These are phyloP conservation scores for Dipteronia sinensis DNA, from an alignment of 345 rosid species.

Conservation along the genomic window DNA sequence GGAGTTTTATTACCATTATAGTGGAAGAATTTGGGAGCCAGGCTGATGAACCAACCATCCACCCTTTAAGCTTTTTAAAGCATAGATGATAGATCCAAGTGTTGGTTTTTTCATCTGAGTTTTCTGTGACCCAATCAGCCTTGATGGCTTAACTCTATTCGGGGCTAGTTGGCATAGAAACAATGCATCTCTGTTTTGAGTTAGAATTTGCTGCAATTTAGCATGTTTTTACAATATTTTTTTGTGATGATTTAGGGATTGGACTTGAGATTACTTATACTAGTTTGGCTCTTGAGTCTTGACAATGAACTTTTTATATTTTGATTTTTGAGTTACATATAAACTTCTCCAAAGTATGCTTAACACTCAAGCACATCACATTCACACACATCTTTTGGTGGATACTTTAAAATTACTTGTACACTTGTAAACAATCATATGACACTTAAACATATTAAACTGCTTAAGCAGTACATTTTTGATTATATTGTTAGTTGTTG, in stretches of 20 bases:
- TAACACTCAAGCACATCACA: neutral
- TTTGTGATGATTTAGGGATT: neutral
- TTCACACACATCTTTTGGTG: neutral
- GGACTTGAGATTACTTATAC: neutral
- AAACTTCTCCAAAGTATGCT: neutral
- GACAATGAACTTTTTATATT: neutral
- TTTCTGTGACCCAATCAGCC: neutral
- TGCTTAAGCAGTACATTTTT: neutral
- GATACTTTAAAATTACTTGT: neutral
- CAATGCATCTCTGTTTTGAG: neutral
- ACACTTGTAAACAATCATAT: neutral
- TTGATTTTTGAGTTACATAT: neutral
- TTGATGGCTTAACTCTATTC: neutral
- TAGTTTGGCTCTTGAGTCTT: constrained; percentile 1
- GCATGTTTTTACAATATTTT: neutral
- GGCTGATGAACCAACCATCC: neutral
- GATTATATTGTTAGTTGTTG: neutral
- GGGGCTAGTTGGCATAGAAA: neutral
- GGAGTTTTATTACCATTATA: neutral
- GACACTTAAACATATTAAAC: neutral
- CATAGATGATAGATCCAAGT: neutral
- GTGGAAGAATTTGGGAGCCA: neutral
- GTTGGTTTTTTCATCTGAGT: neutral
- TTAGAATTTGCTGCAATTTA: neutral
- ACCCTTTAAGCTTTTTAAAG: neutral